phyloP scores from a whole-genome alignment of 805 yeast genomes.

The Monosporozyma servazzii region DNA sequence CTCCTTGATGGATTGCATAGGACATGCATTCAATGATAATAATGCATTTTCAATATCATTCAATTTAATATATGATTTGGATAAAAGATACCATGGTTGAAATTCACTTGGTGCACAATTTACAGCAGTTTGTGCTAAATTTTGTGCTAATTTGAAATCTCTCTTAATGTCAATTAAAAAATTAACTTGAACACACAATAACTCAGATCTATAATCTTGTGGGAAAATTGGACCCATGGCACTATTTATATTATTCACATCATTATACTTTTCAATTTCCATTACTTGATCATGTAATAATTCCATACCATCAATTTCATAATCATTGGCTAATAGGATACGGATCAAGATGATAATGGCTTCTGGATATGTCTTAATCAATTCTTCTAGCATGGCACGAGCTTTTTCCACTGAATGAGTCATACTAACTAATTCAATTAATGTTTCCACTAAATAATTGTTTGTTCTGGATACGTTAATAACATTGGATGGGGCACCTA shows the following conservation, averaged over 20 bases:
- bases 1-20: conserved; percentile 65
- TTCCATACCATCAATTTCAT: conserved; percentile 31
- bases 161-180: conserved; percentile 21
- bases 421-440: conserved; percentile 24
- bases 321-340: conserved; percentile 27
- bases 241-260: background rate
- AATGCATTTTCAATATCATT: conserved; percentile 66
- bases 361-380: conserved; percentile 20
- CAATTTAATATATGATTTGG: conserved; percentile 50
- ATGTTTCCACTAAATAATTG: conserved; percentile 27
- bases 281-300: conserved; percentile 23
- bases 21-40: conserved; percentile 67
- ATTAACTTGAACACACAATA: conserved; percentile 25
- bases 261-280: conserved; percentile 9
- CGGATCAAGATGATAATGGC: conserved; percentile 25
- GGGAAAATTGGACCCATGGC: conserved; percentile 7
- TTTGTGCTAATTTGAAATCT: conserved; percentile 21
- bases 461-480: conserved; percentile 26
- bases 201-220: conserved; percentile 23
- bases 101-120: conserved; percentile 68
- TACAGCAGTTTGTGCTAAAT: conserved; percentile 33
- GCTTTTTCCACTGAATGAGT: conserved; percentile 23
- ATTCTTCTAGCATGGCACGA: conserved; percentile 18
- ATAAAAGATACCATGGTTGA: conserved; percentile 62
- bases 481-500: conserved; percentile 28